These are phyloP conservation scores for Magnusiomyces suaveolens DNA, from an alignment of 1,139 yeast genomes.

Conservation along the genomic window DNA sequence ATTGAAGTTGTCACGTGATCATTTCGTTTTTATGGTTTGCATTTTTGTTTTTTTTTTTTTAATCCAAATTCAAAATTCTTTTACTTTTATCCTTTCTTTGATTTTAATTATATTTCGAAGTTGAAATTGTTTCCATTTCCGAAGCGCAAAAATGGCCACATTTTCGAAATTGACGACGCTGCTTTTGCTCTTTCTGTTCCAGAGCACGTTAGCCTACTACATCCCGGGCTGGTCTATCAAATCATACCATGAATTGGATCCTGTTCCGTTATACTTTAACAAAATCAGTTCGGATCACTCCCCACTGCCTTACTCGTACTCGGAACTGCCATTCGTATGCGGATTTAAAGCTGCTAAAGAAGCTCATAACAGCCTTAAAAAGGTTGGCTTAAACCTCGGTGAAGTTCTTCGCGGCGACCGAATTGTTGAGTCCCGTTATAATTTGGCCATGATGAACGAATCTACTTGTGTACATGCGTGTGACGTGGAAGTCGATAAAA, in stretches of 20 bases:
- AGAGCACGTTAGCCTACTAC: conserved; percentile 15
- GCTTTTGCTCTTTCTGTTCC: too few species aligned
- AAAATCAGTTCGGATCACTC: conserved; percentile 69
- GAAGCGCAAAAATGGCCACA: background rate
- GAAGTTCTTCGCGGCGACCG: conserved; percentile 78
- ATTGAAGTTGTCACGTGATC: too few species aligned
- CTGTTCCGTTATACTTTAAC: conserved; percentile 62
- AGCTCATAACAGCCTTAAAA: conserved; percentile 30
- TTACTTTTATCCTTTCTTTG: background rate
- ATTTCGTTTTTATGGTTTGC: too few species aligned
- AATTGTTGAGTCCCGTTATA: conserved; percentile 64
- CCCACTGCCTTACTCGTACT: conserved; percentile 70
- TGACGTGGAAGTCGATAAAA: conserved; percentile 45
- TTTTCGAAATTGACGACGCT: background rate
- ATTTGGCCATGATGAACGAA: conserved; percentile 52
- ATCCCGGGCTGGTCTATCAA: conserved; percentile 26
- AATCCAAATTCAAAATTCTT: too few species aligned
- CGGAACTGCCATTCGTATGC: conserved; percentile 73
- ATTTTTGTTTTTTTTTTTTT: too few species aligned
- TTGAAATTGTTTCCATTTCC: too few species aligned
- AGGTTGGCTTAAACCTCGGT: conserved; percentile 61
- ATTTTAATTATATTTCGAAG: too few species aligned
- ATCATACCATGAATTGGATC: conserved; percentile 42
- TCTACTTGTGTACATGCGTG: conserved; percentile 58
- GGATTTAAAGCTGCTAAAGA: conserved; percentile 38